A percentile compares a stretch with the other conserved stretches of the same genome.
Evolutionary conservation across 129 eudicot genomes (phyloP).

Genomic region (Helianthus annuus): DNA sequence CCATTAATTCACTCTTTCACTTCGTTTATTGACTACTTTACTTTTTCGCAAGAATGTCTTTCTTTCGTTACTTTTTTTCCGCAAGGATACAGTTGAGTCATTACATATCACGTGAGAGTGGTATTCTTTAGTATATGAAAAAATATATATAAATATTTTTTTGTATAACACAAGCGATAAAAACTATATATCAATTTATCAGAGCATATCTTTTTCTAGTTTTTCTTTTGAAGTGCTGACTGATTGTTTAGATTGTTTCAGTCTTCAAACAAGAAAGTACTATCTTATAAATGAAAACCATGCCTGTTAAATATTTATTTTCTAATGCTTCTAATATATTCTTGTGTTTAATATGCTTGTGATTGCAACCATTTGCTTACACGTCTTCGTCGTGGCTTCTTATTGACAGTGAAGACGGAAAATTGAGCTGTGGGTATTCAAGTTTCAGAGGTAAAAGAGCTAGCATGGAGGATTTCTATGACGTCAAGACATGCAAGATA

Average conservation of each 20-base stretch:
- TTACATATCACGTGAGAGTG: not conserved
- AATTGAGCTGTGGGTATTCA: slow-evolving; percentile 76
- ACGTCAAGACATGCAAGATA: slow-evolving; percentile 72
- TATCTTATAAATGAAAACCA: not conserved
- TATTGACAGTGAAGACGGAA: slow-evolving; percentile 83
- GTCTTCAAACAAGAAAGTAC: not conserved
- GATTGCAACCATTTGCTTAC: not conserved
- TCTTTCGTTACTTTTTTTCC: not conserved
- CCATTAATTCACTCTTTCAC: not conserved
- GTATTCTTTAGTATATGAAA: not conserved
- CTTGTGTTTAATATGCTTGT: not conserved
- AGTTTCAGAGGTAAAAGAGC: slow-evolving; percentile 95
- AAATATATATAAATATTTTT: not conserved
- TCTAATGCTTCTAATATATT: not conserved
- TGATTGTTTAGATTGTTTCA: not conserved
- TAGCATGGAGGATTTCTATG: slow-evolving; percentile 92
- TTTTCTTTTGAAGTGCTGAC: not conserved
- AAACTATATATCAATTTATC: not conserved
- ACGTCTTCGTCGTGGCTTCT: not conserved
- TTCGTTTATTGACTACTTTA: not conserved
- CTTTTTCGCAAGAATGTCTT: not conserved
- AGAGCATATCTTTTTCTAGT: not conserved
- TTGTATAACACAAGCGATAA: not conserved
- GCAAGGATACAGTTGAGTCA: not conserved
- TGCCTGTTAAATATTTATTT: not conserved